Base-by-base conservation (phyloP, 139 green algal species). In the Asterochloris sp. region DNA sequence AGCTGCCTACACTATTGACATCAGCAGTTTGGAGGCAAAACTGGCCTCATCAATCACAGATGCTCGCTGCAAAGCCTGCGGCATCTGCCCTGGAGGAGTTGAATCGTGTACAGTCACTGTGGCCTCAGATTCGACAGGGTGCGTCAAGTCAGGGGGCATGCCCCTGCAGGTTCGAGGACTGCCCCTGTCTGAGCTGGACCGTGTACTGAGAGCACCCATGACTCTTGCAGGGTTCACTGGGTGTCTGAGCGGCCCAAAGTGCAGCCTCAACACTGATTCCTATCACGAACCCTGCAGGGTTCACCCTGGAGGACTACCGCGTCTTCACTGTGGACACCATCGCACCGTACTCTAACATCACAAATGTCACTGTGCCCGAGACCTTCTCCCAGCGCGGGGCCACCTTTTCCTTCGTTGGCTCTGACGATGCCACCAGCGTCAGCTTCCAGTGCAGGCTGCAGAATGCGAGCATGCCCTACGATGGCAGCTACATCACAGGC, bases 391-490 rank as follows among this genome's bases (percentile, higher is more conserved):
- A 15, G 12, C 71, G 76, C 10, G 26, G 14, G 13, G 71, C 84
- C 17, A 24, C 61, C 11, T 85, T 94, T 19, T 27, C 38, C 19
- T 92, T 89, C 26, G 14, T 26, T 16, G 86, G 79, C 64, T 66
- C 47, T 26, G 15, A 24, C 29, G 91, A 94, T 74, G 54, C 73
- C 47, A 88, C 71, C 21, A 16, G 84, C 11, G 85, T 95, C 16
- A 83, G 61, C 77, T 93, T 85, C 78, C 79, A 62, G 24, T 95
- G 91, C 86, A 76, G 28, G 10, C 76, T 93, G n/a, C 23, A 9
- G 0, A 60, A 29, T 17, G 80, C 11, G 62, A 76, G 19, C 29
- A 21, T 38, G 12, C 47, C 27, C 9, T 79, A 15, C 62, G 60
- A 80, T 62, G 71, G 74, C 27, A 47, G 61, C 11, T 47, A 28